Percentiles rank a stretch among this genome's conserved stretches.
Conservation (phyloP, 2,329 filamentous ascomycete species). For the Colletotrichum graminicola region DNA sequence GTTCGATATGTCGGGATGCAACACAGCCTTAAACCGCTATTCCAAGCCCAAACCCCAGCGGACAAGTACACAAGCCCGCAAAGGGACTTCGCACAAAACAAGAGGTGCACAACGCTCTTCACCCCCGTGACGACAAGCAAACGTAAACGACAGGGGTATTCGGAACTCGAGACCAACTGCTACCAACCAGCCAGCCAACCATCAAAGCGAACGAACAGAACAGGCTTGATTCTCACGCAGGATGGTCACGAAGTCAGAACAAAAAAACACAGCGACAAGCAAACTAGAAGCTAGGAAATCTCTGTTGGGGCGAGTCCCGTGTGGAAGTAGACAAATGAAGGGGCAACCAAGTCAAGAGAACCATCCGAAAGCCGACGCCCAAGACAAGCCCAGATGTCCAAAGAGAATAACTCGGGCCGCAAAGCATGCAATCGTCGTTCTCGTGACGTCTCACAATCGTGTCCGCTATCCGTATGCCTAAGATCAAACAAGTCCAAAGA, state of each 20-base stretch:
- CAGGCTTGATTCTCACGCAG: conserved; percentile 30
- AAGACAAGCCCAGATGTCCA: conserved; percentile 39
- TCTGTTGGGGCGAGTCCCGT: conserved; percentile 38
- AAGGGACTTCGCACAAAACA: not conserved
- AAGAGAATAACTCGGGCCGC: conserved; percentile 31
- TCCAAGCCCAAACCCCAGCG: not conserved
- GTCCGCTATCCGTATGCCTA: conserved; percentile 42
- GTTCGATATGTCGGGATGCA: not conserved
- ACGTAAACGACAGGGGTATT: conserved; percentile 24
- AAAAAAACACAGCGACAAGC: conserved; percentile 31
- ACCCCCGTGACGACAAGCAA: not conserved
- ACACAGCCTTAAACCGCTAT: not conserved
- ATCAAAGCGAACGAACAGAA: conserved; percentile 20
- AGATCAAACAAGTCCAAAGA: conserved; percentile 43
- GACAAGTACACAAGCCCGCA: not conserved
- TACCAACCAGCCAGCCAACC: not conserved
- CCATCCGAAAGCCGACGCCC: conserved; percentile 36
- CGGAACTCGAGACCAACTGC: conserved; percentile 11
- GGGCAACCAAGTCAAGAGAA: conserved; percentile 29
- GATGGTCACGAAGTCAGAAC: conserved; percentile 36
- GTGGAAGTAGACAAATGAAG: conserved; percentile 40
- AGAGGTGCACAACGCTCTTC: not conserved
- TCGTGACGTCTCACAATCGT: conserved; percentile 42
- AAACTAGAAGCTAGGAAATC: conserved; percentile 41
- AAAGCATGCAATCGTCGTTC: conserved; percentile 41